phyloP scores from a whole-genome alignment of 805 yeast genomes.

The Metschnikowia drakensbergensis region DNA sequence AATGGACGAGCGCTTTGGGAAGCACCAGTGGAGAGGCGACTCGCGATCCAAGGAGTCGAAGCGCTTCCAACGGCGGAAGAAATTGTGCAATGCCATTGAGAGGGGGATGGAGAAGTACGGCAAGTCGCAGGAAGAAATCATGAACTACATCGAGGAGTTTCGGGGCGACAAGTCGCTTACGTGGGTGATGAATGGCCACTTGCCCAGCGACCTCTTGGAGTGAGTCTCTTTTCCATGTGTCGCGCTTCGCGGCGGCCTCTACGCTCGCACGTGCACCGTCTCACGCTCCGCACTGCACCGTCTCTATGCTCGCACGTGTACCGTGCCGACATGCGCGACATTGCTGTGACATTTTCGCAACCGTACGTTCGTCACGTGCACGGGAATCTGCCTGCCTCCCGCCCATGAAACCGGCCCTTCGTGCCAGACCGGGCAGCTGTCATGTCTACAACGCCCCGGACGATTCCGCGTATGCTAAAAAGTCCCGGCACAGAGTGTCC shows the following conservation, averaged over 20 bases:
- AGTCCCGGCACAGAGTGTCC: neutral
- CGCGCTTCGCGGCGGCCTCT: too few relatives aligned
- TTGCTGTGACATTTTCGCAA: constrained; percentile 5
- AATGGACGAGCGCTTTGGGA: constrained; percentile 42
- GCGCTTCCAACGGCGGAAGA: constrained; percentile 41
- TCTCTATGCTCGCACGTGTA: too few relatives aligned
- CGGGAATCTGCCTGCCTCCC: neutral
- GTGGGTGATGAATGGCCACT: constrained; percentile 46
- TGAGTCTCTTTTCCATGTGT: neutral
- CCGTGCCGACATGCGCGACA: neutral
- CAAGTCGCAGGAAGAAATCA: constrained; percentile 39
- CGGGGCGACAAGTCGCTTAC: constrained; percentile 42
- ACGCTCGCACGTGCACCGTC: too few relatives aligned
- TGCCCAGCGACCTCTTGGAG: constrained; percentile 31
- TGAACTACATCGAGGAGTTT: constrained; percentile 38
- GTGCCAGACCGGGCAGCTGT: too few relatives aligned
- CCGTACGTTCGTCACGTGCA: neutral
- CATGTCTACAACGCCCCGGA: too few relatives aligned
- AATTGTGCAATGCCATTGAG: constrained; percentile 42
- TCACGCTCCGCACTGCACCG: too few relatives aligned
- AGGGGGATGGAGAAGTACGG: constrained; percentile 39
- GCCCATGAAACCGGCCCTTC: too few relatives aligned
- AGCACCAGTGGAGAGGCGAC: constrained; percentile 45
- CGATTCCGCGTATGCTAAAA: neutral
- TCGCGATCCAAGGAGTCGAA: constrained; percentile 43